These are phyloP conservation scores for Wallacemonas sp. DNA, from an alignment of 208 protist genomes.

Conservation along the genomic window DNA sequence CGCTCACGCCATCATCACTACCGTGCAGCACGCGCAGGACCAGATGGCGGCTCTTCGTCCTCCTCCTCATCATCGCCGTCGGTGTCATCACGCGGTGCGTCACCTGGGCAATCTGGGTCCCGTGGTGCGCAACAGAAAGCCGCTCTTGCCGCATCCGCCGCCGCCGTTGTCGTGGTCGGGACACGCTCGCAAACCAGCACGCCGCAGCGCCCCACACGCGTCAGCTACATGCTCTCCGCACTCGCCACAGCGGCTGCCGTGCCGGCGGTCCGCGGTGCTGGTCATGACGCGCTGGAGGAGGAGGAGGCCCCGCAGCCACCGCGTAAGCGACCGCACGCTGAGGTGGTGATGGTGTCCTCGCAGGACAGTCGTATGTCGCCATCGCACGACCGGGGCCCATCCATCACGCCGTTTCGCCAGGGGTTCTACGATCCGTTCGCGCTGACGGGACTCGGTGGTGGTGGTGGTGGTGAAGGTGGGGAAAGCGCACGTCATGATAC, in stretches of 20 bases:
- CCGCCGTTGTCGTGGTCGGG: not conserved
- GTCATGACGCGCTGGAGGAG: too few species aligned
- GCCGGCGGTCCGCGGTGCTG: too few species aligned
- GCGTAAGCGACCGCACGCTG: not conserved
- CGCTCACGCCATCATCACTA: too few species aligned
- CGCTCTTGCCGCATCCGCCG: not conserved
- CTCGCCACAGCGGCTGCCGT: not conserved
- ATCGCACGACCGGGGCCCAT: not conserved
- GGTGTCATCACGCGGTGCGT: too few species aligned
- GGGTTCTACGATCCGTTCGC: slow-evolving; percentile 48
- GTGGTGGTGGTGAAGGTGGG: not conserved
- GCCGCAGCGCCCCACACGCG: not conserved
- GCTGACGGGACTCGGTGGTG: slow-evolving; percentile 6
- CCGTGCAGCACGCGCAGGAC: too few species aligned
- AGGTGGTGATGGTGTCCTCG: too few species aligned
- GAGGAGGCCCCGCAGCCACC: too few species aligned
- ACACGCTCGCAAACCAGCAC: not conserved
- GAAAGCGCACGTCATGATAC: not conserved
- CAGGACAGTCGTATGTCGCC: not conserved
- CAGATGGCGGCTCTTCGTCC: too few species aligned
- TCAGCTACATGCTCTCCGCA: not conserved
- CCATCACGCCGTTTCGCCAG: slow-evolving; percentile 20
- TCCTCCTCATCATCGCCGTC: too few species aligned
- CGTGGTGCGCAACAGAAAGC: too few species aligned
- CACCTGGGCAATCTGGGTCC: too few species aligned